Evolutionary conservation across 768 basidiomycete species (phyloP).

Genomic region (Mycena albidolilacea): DNA sequence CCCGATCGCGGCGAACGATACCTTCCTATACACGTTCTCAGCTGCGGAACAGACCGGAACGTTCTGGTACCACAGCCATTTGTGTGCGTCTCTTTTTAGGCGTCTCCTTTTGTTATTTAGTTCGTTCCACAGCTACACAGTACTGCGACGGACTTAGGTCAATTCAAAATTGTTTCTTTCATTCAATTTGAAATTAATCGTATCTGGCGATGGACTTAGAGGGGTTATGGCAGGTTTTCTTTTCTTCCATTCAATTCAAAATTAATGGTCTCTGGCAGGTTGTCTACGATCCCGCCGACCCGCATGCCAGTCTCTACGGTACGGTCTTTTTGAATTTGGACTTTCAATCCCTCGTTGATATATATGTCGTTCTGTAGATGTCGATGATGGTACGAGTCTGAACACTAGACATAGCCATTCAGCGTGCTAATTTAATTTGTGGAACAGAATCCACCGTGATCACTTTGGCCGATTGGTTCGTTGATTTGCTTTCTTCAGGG

Average conservation of each 20-base stretch:
- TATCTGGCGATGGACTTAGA: constrained; percentile 52
- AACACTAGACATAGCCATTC: too few relatives aligned
- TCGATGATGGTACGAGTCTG: constrained; percentile 21
- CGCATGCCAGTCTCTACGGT: constrained; percentile 42
- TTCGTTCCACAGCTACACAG: constrained; percentile 44
- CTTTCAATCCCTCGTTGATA: background rate
- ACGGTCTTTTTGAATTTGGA: background rate
- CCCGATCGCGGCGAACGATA: constrained; percentile 49
- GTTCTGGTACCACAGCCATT: constrained; percentile 30
- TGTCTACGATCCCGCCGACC: constrained; percentile 52
- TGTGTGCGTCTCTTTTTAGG: constrained; percentile 6
- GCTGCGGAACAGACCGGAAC: constrained; percentile 47
- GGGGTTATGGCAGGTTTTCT: constrained; percentile 50
- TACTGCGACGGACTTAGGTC: constrained; percentile 61
- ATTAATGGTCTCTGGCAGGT: background rate
- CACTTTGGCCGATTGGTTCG: constrained; percentile 49
- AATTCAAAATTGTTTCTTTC: too few relatives aligned
- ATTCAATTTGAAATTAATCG: too few relatives aligned
- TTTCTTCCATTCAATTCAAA: background rate
- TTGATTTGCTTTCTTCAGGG: too few relatives aligned
- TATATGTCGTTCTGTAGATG: constrained; percentile 5
- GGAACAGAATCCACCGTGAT: constrained; percentile 41
- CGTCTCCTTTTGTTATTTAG: too few relatives aligned
- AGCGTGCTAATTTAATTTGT: too few relatives aligned
- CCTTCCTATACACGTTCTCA: constrained; percentile 51